Conservation (phyloP, 2,329 filamentous ascomycete species). For the Cytospora mali region DNA sequence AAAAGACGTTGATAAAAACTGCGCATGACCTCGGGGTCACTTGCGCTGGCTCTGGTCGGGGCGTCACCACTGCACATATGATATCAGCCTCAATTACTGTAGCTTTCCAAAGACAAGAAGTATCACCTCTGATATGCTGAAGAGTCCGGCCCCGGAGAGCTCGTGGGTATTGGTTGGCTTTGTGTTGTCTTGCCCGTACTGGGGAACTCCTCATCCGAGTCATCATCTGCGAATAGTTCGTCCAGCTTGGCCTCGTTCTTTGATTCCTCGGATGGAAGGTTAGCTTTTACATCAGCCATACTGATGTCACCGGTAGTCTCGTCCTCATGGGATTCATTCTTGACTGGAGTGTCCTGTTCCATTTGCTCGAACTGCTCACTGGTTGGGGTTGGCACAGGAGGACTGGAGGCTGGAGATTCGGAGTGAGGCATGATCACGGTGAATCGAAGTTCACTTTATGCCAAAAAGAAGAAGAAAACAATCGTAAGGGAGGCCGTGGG, state of each 20-base stretch:
- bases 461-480: not conserved
- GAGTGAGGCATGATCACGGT: slow-evolving; percentile 49
- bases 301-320: slow-evolving; percentile 42
- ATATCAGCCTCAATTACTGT: slow-evolving; percentile 31
- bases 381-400: slow-evolving; percentile 26
- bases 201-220: slow-evolving; percentile 64
- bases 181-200: slow-evolving; percentile 45
- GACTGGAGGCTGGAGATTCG: slow-evolving; percentile 37
- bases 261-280: slow-evolving; percentile 31
- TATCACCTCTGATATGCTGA: slow-evolving; percentile 36
- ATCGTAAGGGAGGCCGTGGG: not conserved
- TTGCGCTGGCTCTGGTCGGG: slow-evolving; percentile 52
- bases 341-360: slow-evolving; percentile 36
- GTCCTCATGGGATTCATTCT: slow-evolving; percentile 36
- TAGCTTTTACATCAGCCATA: slow-evolving; percentile 42
- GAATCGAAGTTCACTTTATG: not conserved
- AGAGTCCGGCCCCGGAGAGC: slow-evolving; percentile 46
- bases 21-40: slow-evolving; percentile 81
- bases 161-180: slow-evolving; percentile 40
- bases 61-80: slow-evolving; percentile 37
- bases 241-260: slow-evolving; percentile 58
- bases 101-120: not conserved
- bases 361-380: slow-evolving; percentile 30
- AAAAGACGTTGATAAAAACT: slow-evolving; percentile 96
- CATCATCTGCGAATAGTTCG: slow-evolving; percentile 60